Base-by-base conservation (phyloP, 1,139 yeast genomes). In the Petasospora rhodanensis region DNA sequence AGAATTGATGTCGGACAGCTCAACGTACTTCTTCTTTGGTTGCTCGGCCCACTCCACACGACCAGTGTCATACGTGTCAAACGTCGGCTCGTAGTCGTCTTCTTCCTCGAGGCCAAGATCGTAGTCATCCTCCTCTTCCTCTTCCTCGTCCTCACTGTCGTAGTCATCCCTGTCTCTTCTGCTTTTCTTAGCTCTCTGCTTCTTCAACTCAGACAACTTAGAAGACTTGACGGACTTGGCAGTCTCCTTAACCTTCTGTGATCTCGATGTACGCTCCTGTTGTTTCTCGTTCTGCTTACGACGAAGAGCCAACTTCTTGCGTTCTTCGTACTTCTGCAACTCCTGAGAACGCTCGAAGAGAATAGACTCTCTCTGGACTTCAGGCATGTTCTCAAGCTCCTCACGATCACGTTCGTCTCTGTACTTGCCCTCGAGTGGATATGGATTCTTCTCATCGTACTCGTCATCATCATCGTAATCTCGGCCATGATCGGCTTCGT, bases 261-360 rank as follows among this genome's bases (percentile, higher is more conserved):
- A 46, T 44, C 52, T 47, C 7, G 59, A 44, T 3, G 54, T 24
- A 26, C 56, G 56, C 23, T 58, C 58, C 41, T 63, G 67, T 31
- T 65, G 71, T 38, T 60, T 63, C 45, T 66, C 64, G 45, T 79
- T 73, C 46, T 76, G 73, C 50, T 65, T 70, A 48, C 86, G 80
- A 61, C 97, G 79, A 53, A 85, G 80, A 23, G 83, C 85, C 51
- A 93, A 76, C 52, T 81, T 79, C 54, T 74, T 73, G 56, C 85
- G 76, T 61, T 91, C 97, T 38, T 82, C 79, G 59, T 69, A 87
- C 45, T 81, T 75, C 56, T 89, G 95, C 78, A 86, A 76, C 47
- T 85, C 94, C 59, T 87, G 96, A 6, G 85, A 74, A 59, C 99
- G 84, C 41, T 91, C 97, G 51, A 85, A 93, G 41, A 91, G 71